Percentiles rank a stretch among this genome's conserved stretches.
These are phyloP conservation scores for Wickerhamomyces sydowiorum DNA, from an alignment of 805 yeast species.

Conservation along the genomic window DNA sequence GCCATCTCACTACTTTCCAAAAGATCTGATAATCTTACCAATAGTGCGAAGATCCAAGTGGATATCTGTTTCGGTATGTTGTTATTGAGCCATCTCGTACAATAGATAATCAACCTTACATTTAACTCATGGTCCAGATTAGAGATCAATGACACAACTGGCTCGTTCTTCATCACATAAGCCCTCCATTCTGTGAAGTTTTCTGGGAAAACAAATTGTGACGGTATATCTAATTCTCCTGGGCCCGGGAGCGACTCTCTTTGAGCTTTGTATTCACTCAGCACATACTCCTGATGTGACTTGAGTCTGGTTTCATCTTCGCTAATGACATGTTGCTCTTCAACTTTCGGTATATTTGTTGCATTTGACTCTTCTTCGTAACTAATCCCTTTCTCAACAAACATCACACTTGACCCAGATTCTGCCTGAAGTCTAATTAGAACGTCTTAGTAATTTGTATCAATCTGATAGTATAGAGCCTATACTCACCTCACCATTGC, in stretches of 20 bases:
- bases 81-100: slow-evolving; percentile 17
- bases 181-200: slow-evolving; percentile 21
- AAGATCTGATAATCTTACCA: slow-evolving; percentile 11
- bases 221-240: slow-evolving; percentile 10
- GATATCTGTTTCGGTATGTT: slow-evolving; percentile 9
- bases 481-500: slow-evolving; percentile 20
- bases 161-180: slow-evolving; percentile 12
- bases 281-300: neutral
- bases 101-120: slow-evolving; percentile 14
- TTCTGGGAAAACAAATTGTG: slow-evolving; percentile 16
- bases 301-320: slow-evolving; percentile 2
- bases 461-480: no score
- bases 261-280: slow-evolving; percentile 5
- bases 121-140: slow-evolving; percentile 17
- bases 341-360: slow-evolving; percentile 5
- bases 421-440: slow-evolving; percentile 6
- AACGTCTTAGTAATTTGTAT: neutral
- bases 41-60: slow-evolving; percentile 15
- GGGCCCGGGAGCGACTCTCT: slow-evolving; percentile 7
- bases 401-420: slow-evolving; percentile 10
- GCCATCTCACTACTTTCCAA: slow-evolving; percentile 14
- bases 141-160: slow-evolving; percentile 8
- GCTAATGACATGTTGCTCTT: neutral
- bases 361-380: slow-evolving; percentile 5
- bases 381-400: slow-evolving; percentile 2